Conservation (phyloP, 2,329 filamentous ascomycete genomes). For the Arthroderma uncinatum region DNA sequence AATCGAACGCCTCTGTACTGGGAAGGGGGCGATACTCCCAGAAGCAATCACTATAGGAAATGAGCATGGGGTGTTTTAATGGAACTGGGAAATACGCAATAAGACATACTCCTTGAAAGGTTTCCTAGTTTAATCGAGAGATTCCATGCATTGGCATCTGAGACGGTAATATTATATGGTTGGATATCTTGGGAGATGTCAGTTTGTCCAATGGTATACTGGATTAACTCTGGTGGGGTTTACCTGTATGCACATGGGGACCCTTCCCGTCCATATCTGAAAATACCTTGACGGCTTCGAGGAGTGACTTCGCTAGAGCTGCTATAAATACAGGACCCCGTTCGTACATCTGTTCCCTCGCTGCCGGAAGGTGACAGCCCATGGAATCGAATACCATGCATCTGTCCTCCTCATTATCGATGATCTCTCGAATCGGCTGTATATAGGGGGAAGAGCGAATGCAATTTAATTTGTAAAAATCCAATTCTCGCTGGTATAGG, state of each 20-base stretch:
- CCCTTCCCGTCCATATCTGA: background rate
- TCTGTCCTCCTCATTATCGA: slow-evolving; percentile 10
- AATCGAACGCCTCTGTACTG: background rate
- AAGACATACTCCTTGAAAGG: background rate
- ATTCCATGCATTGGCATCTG: background rate
- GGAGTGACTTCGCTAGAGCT: background rate
- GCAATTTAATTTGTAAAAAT: slow-evolving; percentile 7
- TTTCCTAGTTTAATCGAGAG: background rate
- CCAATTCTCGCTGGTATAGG: background rate
- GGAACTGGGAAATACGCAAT: background rate
- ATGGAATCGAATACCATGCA: slow-evolving; percentile 14
- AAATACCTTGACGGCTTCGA: background rate
- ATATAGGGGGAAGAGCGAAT: slow-evolving; percentile 7
- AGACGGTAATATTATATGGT: background rate
- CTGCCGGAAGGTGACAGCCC: slow-evolving; percentile 10
- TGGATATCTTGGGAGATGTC: background rate
- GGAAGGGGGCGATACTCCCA: background rate
- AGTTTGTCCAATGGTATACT: background rate
- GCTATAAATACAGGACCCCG: background rate
- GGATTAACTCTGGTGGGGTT: background rate
- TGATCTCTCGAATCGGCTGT: slow-evolving; percentile 1
- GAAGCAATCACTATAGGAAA: background rate
- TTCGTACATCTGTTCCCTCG: background rate
- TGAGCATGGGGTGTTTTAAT: background rate
- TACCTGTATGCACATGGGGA: background rate